These are phyloP conservation scores for Tolypocladium tropicale DNA, from an alignment of 2,329 filamentous ascomycete species.

Conservation along the genomic window DNA sequence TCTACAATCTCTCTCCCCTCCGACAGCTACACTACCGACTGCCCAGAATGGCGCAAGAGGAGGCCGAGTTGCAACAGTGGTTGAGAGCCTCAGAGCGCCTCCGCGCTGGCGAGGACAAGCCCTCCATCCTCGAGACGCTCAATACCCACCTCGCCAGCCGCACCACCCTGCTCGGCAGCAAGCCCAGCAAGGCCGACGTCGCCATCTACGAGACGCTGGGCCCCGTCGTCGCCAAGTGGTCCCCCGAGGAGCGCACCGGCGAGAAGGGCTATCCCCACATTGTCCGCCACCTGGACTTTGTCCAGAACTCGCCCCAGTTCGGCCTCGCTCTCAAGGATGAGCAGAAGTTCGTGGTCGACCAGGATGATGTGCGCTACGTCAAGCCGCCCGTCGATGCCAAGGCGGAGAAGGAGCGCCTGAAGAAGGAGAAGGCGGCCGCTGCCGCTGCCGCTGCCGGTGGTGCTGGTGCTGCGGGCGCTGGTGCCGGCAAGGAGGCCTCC, in stretches of 20 bases:
- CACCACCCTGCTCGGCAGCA: slow-evolving; percentile 79
- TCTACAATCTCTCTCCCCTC: slow-evolving; percentile 26
- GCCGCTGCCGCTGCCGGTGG: slow-evolving; percentile 43
- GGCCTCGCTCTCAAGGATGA: slow-evolving; percentile 57
- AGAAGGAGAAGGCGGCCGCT: slow-evolving; percentile 83
- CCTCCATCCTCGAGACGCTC: slow-evolving; percentile 63
- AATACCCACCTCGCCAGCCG: slow-evolving; percentile 82
- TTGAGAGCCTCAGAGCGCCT: slow-evolving; percentile 66
- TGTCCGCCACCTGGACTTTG: slow-evolving; percentile 84
- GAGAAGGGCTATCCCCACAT: slow-evolving; percentile 85
- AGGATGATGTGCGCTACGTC: slow-evolving; percentile 72
- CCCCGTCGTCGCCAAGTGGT: slow-evolving; percentile 69
- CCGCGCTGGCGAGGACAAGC: slow-evolving; percentile 43
- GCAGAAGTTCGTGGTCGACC: slow-evolving; percentile 71
- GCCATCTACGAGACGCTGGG: slow-evolving; percentile 72
- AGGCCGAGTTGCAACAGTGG: slow-evolving; percentile 85
- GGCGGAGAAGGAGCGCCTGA: slow-evolving; percentile 91
- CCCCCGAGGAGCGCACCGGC: slow-evolving; percentile 76
- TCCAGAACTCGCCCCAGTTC: slow-evolving; percentile 77
- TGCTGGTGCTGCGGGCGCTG: slow-evolving; percentile 35
- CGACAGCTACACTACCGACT: slow-evolving; percentile 10
- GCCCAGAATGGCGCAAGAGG: slow-evolving; percentile 61
- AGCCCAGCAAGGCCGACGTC: slow-evolving; percentile 81
- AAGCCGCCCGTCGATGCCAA: slow-evolving; percentile 85
- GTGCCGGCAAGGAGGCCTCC: slow-evolving; percentile 24